Conservation (phyloP, 768 basidiomycete species). For the Pleurotus salmoneostramineus region DNA sequence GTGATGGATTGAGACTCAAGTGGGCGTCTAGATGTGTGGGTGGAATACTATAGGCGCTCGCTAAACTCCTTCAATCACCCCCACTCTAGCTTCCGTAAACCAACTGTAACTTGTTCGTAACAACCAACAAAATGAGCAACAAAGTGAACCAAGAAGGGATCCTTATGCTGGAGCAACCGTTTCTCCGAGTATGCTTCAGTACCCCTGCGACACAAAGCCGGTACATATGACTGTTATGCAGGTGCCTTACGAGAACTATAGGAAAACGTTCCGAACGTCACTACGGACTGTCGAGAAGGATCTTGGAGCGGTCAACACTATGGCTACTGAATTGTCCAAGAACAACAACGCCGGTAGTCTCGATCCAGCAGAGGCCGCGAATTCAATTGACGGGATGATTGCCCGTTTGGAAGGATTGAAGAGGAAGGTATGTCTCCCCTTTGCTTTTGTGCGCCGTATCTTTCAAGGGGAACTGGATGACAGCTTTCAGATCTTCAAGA, state of each 20-base stretch:
- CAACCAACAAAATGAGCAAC: conserved; percentile 30
- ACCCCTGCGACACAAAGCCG: background rate
- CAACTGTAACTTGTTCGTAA: background rate
- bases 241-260: conserved; percentile 90
- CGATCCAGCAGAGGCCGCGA: conserved; percentile 48
- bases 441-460: background rate
- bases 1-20: too few species aligned
- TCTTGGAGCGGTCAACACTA: conserved; percentile 51
- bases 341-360: conserved; percentile 32
- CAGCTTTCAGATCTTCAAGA: conserved; percentile 48
- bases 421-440: conserved; percentile 62
- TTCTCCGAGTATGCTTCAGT: conserved; percentile 51
- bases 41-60: too few species aligned
- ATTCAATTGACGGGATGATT: conserved; percentile 73
- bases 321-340: conserved; percentile 57
- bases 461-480: background rate
- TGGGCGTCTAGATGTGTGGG: too few species aligned
- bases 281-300: conserved; percentile 84
- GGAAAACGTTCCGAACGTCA: conserved; percentile 80
- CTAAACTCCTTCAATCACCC: too few species aligned
- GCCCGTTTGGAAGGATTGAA: conserved; percentile 74
- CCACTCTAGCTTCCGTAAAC: background rate
- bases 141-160: conserved; percentile 72
- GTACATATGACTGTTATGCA: conserved; percentile 21
- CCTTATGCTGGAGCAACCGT: conserved; percentile 82